Evolutionary conservation across 2,329 filamentous ascomycete species (phyloP).

Genomic region (Cladosporium austrohemisphaericum): DNA sequence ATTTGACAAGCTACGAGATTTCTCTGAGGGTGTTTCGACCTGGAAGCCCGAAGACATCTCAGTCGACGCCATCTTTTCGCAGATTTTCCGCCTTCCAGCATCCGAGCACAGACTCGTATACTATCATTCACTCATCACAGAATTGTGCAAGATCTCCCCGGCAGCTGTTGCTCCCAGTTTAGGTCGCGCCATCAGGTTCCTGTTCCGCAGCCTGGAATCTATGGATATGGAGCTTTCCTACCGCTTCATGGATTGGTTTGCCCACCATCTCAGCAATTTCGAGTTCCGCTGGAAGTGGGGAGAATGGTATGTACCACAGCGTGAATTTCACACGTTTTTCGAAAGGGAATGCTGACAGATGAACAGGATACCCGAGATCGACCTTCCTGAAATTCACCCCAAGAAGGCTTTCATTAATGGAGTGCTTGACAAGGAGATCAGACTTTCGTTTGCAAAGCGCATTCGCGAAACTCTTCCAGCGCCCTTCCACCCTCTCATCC

Average conservation of each 20-base stretch:
- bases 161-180: slow-evolving; percentile 94
- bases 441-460: slow-evolving; percentile 90
- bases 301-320: slow-evolving; percentile 64
- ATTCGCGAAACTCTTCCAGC: slow-evolving; percentile 91
- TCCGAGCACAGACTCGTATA: slow-evolving; percentile 94
- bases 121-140: slow-evolving; percentile 91
- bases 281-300: slow-evolving; percentile 99
- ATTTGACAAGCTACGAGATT: slow-evolving; percentile 77
- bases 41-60: slow-evolving; percentile 98
- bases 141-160: slow-evolving; percentile 92
- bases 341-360: slow-evolving; percentile 5
- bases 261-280: slow-evolving; percentile 97
- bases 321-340: not conserved
- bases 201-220: slow-evolving; percentile 76
- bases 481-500: slow-evolving; percentile 75
- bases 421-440: slow-evolving; percentile 92
- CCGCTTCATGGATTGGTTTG: slow-evolving; percentile 95
- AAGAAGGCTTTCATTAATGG: slow-evolving; percentile 91
- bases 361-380: slow-evolving; percentile 70
- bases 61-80: slow-evolving; percentile 96
- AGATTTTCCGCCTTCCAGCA: slow-evolving; percentile 80
- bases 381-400: slow-evolving; percentile 71
- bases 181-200: slow-evolving; percentile 84
- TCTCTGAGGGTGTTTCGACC: slow-evolving; percentile 64
- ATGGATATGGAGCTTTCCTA: slow-evolving; percentile 85